Evolutionary conservation across 2,329 filamentous ascomycete genomes (phyloP), one percentile per base, ranked within the genome.

Genomic region (Monilinia laxa): DNA sequence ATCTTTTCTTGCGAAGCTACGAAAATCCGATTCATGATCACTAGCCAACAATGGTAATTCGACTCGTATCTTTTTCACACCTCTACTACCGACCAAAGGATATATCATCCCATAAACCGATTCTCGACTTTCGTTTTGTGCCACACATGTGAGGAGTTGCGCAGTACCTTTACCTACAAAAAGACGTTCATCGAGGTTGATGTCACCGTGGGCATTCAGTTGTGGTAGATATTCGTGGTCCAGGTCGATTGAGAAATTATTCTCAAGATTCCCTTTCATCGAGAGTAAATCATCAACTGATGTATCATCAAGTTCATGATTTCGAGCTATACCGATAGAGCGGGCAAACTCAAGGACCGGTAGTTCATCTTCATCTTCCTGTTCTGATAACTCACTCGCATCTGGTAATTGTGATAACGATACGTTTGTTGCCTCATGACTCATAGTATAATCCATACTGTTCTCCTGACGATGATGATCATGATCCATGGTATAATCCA

Each of bases 341-440:
- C 74, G 73, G 57, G 75, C 76, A 62, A 76, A 76, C 55, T 75
- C 71, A 40, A 75, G 68, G 23, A 72, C 67, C 16, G 71, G 57
- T 7, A 67, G 38, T 4, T 76, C 64, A 4, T 71, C 69, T 31
- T 66, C 63, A n/a, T 70, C 69, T 18, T 65, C 51, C 31, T 35
- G 31, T 25, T 57, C 35, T 6, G 51, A 51, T 20, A 38, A 5
- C 14, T 38, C 28, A 10, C 31, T 25, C 11, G 25, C 42, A 55
- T 51, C 45, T 60, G 45, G n/a, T 20, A 60, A n/a, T 51, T 60
- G 58, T 23, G 58, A 60, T 23, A 51, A 51, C 4, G n/a, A 20
- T 51, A 25, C 20, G 9, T 51, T 60, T 51, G 28, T 25, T 7
- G 28, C 20, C n/a, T 51, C 28, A 51, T 51, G 28, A n/a, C 14